A percentile compares a stretch with the other conserved stretches of the same genome.
Conservation (phyloP, 2,329 filamentous ascomycete genomes). For the Celoporthe dispersa region DNA sequence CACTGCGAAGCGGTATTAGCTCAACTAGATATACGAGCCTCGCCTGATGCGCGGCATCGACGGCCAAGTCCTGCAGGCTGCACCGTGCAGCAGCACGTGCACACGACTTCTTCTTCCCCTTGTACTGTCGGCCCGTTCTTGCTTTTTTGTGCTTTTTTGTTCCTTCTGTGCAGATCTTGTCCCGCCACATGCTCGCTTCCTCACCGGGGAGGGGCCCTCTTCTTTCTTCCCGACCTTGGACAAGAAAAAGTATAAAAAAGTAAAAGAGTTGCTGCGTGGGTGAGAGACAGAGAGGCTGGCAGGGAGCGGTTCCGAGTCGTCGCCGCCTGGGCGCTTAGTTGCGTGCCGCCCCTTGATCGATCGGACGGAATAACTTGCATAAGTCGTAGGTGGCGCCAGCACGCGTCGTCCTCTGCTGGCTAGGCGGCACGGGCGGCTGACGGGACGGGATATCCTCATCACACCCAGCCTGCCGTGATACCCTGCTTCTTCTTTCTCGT, state of each 20-base stretch:
- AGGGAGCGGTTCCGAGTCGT: neutral
- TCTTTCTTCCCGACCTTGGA: neutral
- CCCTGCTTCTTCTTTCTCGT: too few relatives aligned
- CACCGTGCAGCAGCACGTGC: neutral
- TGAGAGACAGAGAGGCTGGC: neutral
- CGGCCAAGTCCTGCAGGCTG: neutral
- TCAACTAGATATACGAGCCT: neutral
- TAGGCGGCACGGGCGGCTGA: neutral
- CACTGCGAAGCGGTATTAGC: neutral
- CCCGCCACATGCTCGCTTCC: neutral
- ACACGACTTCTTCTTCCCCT: too few relatives aligned
- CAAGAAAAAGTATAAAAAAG: neutral
- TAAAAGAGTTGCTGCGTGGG: neutral
- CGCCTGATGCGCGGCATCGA: neutral
- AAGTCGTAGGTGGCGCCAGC: neutral
- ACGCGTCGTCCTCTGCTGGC: neutral
- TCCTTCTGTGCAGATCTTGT: neutral
- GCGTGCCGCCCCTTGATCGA: neutral
- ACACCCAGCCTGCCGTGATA: neutral
- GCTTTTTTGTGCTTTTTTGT: neutral
- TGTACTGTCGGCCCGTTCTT: neutral
- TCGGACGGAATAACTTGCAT: neutral
- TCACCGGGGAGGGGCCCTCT: neutral
- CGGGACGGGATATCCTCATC: neutral
- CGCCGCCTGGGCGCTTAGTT: neutral